Base-by-base conservation (phyloP, 108 stramenopile species). In the Cylindrotheca fusiformis region DNA sequence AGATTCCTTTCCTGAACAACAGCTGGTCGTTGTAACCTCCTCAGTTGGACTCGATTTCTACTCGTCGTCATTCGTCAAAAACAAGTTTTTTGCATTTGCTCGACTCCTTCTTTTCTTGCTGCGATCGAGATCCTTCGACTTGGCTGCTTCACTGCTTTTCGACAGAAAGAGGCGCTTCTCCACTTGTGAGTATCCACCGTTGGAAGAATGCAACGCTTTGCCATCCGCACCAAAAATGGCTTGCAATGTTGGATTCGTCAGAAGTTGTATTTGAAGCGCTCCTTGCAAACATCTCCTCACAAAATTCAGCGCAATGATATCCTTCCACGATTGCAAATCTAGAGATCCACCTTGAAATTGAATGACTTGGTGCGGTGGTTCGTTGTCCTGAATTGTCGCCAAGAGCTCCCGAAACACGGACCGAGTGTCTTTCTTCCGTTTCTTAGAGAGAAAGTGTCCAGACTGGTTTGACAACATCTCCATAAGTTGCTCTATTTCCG, bases 281-380 rank as follows among this genome's bases (percentile, higher is more conserved):
- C 85, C 85, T 55, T 94, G 93, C 17, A 90, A 67, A 61, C 89
- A 90, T 36, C 84, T 85, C 44, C 87, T 66, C n/a, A 94, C 57
- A 73, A 88, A 90, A 49, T 86, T 81, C n/a, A 89, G 76, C 26
- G 87, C 83, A 10, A 87, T 68, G 52, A 94, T 77, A 48, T 89
- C 89, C 46, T 72, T 77, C 87, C 87, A 94, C 1, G 76, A 76
- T 4, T 28, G 68, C 45, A 94, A 46, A 33, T 64, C 73, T 55
- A 94, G 44, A 12, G 60, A 30, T 41, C 68, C 76, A 21, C 87
- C 89, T 3, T 85, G 82, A 32, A 85, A 78, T 71, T 86, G 87
- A 24, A 66, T 63, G 14, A 89, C 80, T 8, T 74, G 65, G 46
- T 83, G 77, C 12, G 75, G 58, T 0, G 82, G 78, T 65, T 94